A percentile compares a stretch with the other conserved stretches of the same genome.
These are phyloP conservation scores for Kodamaea derodonti DNA, from an alignment of 1,139 yeast genomes.

Conservation along the genomic window DNA sequence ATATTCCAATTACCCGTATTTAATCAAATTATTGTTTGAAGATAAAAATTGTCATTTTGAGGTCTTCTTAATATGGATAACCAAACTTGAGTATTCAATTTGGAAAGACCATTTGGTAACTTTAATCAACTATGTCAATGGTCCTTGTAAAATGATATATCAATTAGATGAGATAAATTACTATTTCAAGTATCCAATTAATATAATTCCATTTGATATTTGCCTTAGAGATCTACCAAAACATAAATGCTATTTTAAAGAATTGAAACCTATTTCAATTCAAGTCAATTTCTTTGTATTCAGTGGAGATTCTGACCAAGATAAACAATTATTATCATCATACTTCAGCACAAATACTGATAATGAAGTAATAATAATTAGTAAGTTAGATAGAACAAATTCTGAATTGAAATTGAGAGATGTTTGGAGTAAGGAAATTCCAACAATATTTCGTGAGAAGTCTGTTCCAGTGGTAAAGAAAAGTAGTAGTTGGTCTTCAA, in stretches of 20 bases:
- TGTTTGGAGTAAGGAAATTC: conserved; percentile 21
- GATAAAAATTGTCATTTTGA: conserved; percentile 39
- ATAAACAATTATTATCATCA: background rate
- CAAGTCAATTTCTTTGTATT: conserved; percentile 8
- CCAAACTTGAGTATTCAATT: conserved; percentile 27
- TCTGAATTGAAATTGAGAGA: conserved; percentile 15
- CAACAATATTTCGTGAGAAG: conserved; percentile 8
- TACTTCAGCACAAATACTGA: background rate
- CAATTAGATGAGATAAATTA: conserved; percentile 13
- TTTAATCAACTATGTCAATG: conserved; percentile 37
- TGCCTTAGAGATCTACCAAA: conserved; percentile 6
- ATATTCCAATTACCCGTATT: conserved; percentile 23
- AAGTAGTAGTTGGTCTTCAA: conserved; percentile 12
- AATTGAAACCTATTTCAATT: conserved; percentile 8
- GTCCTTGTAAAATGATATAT: conserved; percentile 36
- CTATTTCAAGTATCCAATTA: conserved; percentile 11
- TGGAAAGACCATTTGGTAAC: conserved; percentile 41
- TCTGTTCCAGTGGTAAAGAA: conserved; percentile 3
- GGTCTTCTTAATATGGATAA: conserved; percentile 35
- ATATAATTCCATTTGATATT: conserved; percentile 15
- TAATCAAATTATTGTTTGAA: conserved; percentile 48
- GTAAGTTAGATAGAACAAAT: conserved; percentile 11
- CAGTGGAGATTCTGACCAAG: conserved; percentile 1
- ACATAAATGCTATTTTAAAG: conserved; percentile 16
- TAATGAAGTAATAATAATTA: conserved; percentile 3